Conservation (phyloP, 192 early-diverging fungal genomes). For the Neocallimastix lanati region DNA sequence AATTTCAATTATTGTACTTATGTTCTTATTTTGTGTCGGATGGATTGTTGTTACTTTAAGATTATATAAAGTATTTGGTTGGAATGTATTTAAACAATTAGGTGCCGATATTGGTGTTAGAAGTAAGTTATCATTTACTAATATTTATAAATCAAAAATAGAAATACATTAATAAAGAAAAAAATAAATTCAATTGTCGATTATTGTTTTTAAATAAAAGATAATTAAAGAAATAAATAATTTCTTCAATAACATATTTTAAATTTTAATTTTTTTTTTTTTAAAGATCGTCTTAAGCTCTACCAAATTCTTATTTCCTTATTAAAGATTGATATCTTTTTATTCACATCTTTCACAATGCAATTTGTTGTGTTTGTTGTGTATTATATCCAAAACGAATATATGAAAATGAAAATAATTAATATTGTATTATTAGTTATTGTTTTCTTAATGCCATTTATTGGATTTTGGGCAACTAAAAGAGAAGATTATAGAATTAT, state of each 20-base stretch:
- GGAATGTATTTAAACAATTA: slow-evolving; percentile 33
- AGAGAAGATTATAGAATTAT: neutral
- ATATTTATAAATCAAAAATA: too few species aligned
- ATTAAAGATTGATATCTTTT: slow-evolving; percentile 68
- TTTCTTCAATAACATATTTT: neutral
- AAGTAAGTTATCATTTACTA: too few species aligned
- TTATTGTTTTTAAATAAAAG: too few species aligned
- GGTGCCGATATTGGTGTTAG: slow-evolving; percentile 28
- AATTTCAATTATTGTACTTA: slow-evolving; percentile 7
- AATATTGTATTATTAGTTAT: neutral
- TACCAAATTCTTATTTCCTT: slow-evolving; percentile 68
- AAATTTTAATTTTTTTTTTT: too few species aligned
- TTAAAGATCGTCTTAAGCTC: slow-evolving; percentile 14
- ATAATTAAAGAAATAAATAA: neutral
- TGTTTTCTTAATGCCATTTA: neutral
- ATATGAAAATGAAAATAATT: neutral
- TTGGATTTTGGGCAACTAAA: neutral
- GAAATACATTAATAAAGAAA: too few species aligned
- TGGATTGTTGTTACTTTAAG: slow-evolving; percentile 19
- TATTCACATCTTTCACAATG: slow-evolving; percentile 50
- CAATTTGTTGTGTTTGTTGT: neutral
- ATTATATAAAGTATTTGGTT: slow-evolving; percentile 32
- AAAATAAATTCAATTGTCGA: too few species aligned
- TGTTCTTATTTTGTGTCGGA: slow-evolving; percentile 14
- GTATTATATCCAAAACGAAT: neutral